Conservation (phyloP, 2,329 filamentous ascomycete species). For the Exserohilum turcica region DNA sequence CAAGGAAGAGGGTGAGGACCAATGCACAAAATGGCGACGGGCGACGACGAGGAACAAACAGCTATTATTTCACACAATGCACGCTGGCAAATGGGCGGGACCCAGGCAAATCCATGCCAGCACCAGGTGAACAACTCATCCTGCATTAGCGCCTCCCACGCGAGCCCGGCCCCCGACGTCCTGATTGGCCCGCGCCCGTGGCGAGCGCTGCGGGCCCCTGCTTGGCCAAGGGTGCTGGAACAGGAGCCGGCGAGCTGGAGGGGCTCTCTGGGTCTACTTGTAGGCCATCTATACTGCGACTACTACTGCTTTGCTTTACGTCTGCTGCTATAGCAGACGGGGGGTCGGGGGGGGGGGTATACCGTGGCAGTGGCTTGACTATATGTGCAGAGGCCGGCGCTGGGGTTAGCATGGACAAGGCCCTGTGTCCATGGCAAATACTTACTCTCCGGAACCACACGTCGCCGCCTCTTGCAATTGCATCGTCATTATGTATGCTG, state of each 20-base stretch:
- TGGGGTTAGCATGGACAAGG: too few relatives aligned
- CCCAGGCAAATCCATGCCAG: conserved; percentile 31
- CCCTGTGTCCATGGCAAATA: too few relatives aligned
- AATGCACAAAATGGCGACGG: conserved; percentile 9
- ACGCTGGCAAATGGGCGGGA: conserved; percentile 29
- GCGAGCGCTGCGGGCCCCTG: conserved; percentile 12
- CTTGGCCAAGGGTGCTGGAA: conserved; percentile 6
- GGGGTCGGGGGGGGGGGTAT: too few relatives aligned
- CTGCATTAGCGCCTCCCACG: conserved; percentile 46
- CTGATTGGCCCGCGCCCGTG: conserved; percentile 30
- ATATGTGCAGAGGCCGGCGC: too few relatives aligned
- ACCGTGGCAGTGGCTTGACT: background rate
- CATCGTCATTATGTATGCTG: too few relatives aligned
- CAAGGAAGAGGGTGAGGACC: conserved; percentile 9
- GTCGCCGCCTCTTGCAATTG: too few relatives aligned
- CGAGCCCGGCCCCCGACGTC: conserved; percentile 16
- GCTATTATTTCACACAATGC: conserved; percentile 35
- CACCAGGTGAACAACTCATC: conserved; percentile 47
- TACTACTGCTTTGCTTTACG: too few relatives aligned
- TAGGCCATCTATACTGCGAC: too few relatives aligned
- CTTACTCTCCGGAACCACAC: too few relatives aligned
- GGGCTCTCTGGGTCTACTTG: too few relatives aligned
- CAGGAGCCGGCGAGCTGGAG: conserved; percentile 12
- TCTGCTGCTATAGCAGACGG: too few relatives aligned
- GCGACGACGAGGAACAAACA: conserved; percentile 12